Evolutionary conservation across 176 grass and related monocot species (phyloP), one percentile per base, ranked within the genome.

Genomic region (Aechmea fasciata): DNA sequence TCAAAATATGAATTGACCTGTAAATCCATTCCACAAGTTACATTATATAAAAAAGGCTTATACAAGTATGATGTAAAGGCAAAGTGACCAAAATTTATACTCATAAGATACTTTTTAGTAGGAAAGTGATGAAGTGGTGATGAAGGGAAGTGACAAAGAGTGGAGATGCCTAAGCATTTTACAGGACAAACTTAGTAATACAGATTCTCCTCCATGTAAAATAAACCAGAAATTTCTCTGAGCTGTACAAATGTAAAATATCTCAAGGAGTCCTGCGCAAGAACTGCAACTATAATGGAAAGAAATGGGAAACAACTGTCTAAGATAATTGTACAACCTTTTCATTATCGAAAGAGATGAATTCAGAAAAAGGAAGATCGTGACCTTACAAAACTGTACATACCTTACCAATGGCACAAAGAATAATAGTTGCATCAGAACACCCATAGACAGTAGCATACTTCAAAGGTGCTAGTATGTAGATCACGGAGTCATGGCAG

Each of bases 371-470:
- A 26, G 12, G 17, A 14, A 55, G 23, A 41, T 47, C 7, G 48
- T 65, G 49, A 4, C 10, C 47, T 41, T 19, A 51, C 71, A 73
- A n/a, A n/a, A 55, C 20, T 14, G 20, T 15, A 12, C 71, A 82
- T 84, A 99, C 94, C 89, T 87, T 83, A 85, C 95, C 95, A 86
- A 94, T 57, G 72, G 95, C 95, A 75, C 95, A 87, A 63, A 99
- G 80, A 81, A 99, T 79, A 41, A 99, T 77, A 12, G 87, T 99
- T 76, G 90, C 77, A 73, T 99, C 95, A 61, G 90, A 94, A 84
- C 90, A 99, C 79, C 95, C 95, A 82, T 91, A 99, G n/a, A 99
- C 75, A 0, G 84, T 99, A 75, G 95, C 90, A 69, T 94, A 94
- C 28, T 83, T 99, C 65, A 99, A 77, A 67, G 94, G 94, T 80